Percentiles rank a stretch among this genome's conserved stretches.
phyloP scores from a whole-genome alignment of 2,329 filamentous ascomycete species.

The Magnaporthiopsis incrustans region DNA sequence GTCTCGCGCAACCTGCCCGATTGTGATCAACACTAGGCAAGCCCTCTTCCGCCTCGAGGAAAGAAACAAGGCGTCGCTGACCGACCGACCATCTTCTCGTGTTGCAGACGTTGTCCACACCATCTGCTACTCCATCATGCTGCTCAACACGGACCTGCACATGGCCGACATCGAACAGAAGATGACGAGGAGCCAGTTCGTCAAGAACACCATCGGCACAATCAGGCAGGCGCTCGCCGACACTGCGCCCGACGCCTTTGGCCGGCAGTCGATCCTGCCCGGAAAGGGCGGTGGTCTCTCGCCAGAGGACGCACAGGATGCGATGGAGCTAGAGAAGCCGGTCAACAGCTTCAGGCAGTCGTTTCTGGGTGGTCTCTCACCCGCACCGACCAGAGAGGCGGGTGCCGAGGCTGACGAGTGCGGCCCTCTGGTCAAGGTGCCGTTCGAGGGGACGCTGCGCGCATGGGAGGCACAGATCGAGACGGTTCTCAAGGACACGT shows the following conservation, averaged over 20 bases:
- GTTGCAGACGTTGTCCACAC: conserved; percentile 82
- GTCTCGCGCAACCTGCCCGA: not conserved
- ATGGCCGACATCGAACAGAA: conserved; percentile 91
- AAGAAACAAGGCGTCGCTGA: not conserved
- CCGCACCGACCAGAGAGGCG: conserved; percentile 19
- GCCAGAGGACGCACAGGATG: conserved; percentile 24
- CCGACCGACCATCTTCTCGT: conserved; percentile 3
- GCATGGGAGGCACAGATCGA: conserved; percentile 89
- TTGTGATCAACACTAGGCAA: not conserved
- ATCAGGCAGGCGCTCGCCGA: conserved; percentile 71
- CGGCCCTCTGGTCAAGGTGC: conserved; percentile 69
- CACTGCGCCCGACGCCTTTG: conserved; percentile 59
- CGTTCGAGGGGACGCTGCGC: conserved; percentile 66
- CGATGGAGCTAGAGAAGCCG: conserved; percentile 30
- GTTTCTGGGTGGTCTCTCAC: conserved; percentile 41
- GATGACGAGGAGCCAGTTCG: conserved; percentile 91
- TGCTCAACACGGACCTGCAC: conserved; percentile 94
- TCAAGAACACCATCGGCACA: conserved; percentile 93
- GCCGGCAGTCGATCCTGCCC: conserved; percentile 48
- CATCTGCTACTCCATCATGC: conserved; percentile 90
- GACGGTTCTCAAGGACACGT: conserved; percentile 84
- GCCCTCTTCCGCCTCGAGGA: not conserved
- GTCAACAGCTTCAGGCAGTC: conserved; percentile 34
- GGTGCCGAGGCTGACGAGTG: conserved; percentile 44
- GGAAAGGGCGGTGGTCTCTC: conserved; percentile 17